phyloP scores from a whole-genome alignment of 177 flowering plant species.

The Telopea speciosissima region DNA sequence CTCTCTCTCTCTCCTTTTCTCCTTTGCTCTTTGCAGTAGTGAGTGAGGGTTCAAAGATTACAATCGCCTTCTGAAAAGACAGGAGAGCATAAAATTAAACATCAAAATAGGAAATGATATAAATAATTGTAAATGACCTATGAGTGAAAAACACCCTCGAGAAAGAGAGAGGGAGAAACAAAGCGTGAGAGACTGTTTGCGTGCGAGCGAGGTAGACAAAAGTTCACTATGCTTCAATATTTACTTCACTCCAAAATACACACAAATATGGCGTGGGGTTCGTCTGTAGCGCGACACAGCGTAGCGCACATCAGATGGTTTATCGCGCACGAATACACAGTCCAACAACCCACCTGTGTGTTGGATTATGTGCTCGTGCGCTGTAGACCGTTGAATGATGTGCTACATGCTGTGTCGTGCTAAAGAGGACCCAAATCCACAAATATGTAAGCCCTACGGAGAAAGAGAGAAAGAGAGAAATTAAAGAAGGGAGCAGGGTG shows the following conservation, averaged over 20 bases:
- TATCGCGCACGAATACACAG: no score
- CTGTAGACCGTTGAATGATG: no score
- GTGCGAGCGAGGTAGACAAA: constrained; percentile 22
- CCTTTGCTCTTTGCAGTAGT: constrained; percentile 13
- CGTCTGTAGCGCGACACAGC: no score
- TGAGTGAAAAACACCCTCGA: constrained; percentile 14
- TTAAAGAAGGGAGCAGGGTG: no score
- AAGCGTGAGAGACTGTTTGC: constrained; percentile 15
- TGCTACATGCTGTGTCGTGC: no score
- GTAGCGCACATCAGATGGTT: no score
- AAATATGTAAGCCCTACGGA: no score
- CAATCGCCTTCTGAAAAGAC: constrained; percentile 36
- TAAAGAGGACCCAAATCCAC: no score
- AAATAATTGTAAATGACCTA: constrained; percentile 6
- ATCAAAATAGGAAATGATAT: not conserved
- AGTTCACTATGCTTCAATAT: constrained; percentile 33
- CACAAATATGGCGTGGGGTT: no score
- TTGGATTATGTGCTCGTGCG: no score
- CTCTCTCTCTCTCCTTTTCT: constrained; percentile 11
- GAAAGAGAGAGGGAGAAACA: constrained; percentile 7
- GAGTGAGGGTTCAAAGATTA: constrained; percentile 22
- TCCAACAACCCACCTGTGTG: no score
- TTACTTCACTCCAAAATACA: not conserved
- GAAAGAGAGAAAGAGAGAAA: no score
- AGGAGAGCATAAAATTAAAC: constrained; percentile 5